phyloP scores from a whole-genome alignment of 306 rosid species.

The Clitoria ternatea region DNA sequence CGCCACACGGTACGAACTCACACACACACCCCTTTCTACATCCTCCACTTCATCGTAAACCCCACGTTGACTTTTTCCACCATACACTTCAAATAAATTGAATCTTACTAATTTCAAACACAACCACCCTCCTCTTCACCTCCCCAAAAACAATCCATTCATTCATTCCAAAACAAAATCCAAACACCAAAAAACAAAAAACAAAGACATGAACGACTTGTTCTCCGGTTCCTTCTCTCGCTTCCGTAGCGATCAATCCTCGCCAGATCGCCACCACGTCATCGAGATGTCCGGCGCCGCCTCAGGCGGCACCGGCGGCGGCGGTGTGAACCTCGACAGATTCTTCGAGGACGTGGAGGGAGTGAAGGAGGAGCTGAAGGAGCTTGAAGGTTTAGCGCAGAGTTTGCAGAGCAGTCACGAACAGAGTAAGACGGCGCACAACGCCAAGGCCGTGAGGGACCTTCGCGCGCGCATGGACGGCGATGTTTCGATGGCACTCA shows the following conservation, averaged over 20 bases:
- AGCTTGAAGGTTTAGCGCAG: conserved; percentile 48
- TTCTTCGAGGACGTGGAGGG: conserved; percentile 82
- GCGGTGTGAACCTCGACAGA: conserved; percentile 57
- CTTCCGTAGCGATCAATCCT: conserved; percentile 47
- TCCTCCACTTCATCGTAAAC: background rate
- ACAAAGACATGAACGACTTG: conserved; percentile 60
- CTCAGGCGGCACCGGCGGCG: conserved; percentile 33
- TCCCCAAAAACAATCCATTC: background rate
- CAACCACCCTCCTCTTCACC: background rate
- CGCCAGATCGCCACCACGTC: conserved; percentile 58
- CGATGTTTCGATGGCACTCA: conserved; percentile 67
- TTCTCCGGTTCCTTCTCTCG: conserved; percentile 77
- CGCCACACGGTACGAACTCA: background rate
- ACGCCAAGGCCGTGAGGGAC: conserved; percentile 73
- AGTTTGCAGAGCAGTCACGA: conserved; percentile 55
- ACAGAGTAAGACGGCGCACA: conserved; percentile 79
- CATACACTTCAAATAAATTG: background rate
- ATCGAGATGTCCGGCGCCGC: conserved; percentile 56
- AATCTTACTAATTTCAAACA: background rate
- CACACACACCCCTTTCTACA: background rate
- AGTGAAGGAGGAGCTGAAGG: conserved; percentile 76
- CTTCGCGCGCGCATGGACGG: conserved; percentile 85
- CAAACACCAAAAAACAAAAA: too few species aligned
- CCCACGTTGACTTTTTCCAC: background rate
- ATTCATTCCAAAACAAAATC: background rate